Base-by-base conservation (phyloP, 2,329 filamentous ascomycete genomes). In the Botrytis porri region DNA sequence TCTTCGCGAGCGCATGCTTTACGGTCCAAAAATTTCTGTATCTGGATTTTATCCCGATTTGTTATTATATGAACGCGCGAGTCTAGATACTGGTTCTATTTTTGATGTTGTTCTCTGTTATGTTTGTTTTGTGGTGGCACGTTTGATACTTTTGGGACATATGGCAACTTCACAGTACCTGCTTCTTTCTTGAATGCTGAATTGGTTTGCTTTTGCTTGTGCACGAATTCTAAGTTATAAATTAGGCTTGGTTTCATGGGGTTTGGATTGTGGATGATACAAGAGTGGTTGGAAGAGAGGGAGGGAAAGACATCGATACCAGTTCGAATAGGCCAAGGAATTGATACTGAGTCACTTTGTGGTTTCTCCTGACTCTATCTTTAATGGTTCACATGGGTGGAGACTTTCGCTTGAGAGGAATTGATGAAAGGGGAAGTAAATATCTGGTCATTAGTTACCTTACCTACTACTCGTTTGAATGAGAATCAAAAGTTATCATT, bases 91-190 rank as follows among this genome's bases (percentile, higher is more conserved):
- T 29, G 9, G 29, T 29, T 43, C n/a, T 41, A 16, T 59, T 20
- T 54, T 67, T 29, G 51, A 29, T 57, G n/a, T 25, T 35, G 14
- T n/a, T 57, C 29, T 57, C 18, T 25, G 4, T 41, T 57, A 41
- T 32, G 18, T 48, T 39, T 39, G 32, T 9, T 29, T 39, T 39
- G 48, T 10, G 48, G 65, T 54, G 65, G 65, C 10, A 51, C 48
- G 16, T 43, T 69, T 57, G 48, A 41, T 12, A 20, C n/a, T n/a
- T 29, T 59, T 57, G 48, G 65, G 65, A 69, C 65, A 57, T 32
- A 57, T 51, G 65, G 65, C 35, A 69, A 69, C 65, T 69, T 69
- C 65, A 69, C 65, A 69, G 65, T 69, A 69, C 18, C 43, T 69
- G 35, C 48, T 57, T 69, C 18, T 37, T 41, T 65, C 22, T 35